Conservation (phyloP, 2,329 filamentous ascomycete genomes). For the Hymenoscyphus occultus region DNA sequence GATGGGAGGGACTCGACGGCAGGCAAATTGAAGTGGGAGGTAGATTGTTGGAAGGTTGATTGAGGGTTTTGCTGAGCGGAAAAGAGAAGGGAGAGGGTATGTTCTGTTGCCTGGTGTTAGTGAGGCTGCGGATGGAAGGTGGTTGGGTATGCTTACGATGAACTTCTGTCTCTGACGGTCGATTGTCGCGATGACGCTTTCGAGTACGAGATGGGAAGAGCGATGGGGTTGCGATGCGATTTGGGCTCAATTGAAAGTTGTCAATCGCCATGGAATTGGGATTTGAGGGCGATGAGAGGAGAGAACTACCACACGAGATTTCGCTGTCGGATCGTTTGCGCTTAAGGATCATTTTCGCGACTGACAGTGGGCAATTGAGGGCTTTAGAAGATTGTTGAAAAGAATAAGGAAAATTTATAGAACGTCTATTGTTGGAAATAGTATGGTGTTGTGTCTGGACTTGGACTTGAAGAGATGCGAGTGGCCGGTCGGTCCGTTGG, state of each 20-base stretch:
- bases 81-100: constrained; percentile 57
- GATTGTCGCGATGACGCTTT: constrained; percentile 58
- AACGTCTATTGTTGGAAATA: neutral
- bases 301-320: constrained; percentile 47
- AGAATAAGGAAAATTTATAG: neutral
- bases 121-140: neutral
- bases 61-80: constrained; percentile 47
- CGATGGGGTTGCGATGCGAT: constrained; percentile 37
- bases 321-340: constrained; percentile 63
- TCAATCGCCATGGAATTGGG: constrained; percentile 39
- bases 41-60: constrained; percentile 27
- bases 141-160: constrained; percentile 27
- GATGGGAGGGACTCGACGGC: constrained; percentile 24
- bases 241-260: constrained; percentile 33
- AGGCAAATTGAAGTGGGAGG: constrained; percentile 21
- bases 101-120: constrained; percentile 33
- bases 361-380: neutral
- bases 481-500: neutral
- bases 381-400: neutral
- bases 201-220: constrained; percentile 56
- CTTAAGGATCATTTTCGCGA: constrained; percentile 52
- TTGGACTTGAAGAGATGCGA: neutral
- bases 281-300: constrained; percentile 39
- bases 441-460: neutral
- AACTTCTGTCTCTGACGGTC: constrained; percentile 52